A percentile compares a stretch with the other conserved stretches of the same genome.
Conservation (phyloP, 2,329 filamentous ascomycete genomes). For the Epichloe typhina region DNA sequence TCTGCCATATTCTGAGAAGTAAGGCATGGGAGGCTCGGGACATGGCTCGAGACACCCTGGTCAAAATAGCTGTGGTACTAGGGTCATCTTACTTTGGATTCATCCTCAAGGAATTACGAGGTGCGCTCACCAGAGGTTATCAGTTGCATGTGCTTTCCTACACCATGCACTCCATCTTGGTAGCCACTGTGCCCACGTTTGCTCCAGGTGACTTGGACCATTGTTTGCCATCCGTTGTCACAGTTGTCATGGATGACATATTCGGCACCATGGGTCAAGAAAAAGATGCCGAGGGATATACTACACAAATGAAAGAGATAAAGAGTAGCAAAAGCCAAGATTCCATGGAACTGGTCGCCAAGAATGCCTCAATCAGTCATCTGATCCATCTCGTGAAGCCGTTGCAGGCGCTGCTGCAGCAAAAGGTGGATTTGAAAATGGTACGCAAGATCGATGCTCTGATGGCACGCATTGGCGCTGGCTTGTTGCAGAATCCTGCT, state of each 20-base stretch:
- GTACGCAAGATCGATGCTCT: slow-evolving; percentile 86
- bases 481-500: slow-evolving; percentile 68
- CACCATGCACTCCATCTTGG: slow-evolving; percentile 82
- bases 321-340: slow-evolving; percentile 98
- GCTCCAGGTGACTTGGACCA: slow-evolving; percentile 79
- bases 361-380: slow-evolving; percentile 61
- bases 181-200: slow-evolving; percentile 59
- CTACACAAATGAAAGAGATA: slow-evolving; percentile 91
- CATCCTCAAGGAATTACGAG: slow-evolving; percentile 79
- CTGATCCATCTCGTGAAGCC: slow-evolving; percentile 67
- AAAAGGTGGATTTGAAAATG: slow-evolving; percentile 72
- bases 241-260: slow-evolving; percentile 91
- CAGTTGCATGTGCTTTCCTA: slow-evolving; percentile 92
- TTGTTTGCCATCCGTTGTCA: slow-evolving; percentile 64
- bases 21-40: slow-evolving; percentile 81
- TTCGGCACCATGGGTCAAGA: slow-evolving; percentile 88
- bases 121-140: slow-evolving; percentile 72
- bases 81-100: slow-evolving; percentile 80
- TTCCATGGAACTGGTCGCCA: slow-evolving; percentile 86
- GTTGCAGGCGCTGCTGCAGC: slow-evolving; percentile 62
- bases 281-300: slow-evolving; percentile 93
- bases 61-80: slow-evolving; percentile 68
- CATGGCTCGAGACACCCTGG: slow-evolving; percentile 76
- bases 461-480: slow-evolving; percentile 68
- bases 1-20: slow-evolving; percentile 85